These are phyloP conservation scores for Penicillium sp. DNA, from an alignment of 2,329 filamentous ascomycete genomes.

Conservation along the genomic window DNA sequence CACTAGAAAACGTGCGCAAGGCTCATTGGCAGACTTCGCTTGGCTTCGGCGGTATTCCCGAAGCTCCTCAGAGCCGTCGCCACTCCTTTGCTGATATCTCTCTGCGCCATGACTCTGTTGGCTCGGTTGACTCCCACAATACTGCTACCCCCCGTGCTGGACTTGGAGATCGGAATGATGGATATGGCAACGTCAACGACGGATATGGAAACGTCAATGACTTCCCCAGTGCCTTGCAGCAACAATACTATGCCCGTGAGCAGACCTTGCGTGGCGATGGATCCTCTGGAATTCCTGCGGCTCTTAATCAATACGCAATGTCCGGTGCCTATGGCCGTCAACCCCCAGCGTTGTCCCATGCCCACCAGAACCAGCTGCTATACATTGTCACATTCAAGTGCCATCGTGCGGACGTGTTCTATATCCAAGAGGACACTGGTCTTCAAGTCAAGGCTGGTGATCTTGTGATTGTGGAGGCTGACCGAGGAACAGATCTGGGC, in stretches of 20 bases:
- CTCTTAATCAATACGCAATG: constrained; percentile 43
- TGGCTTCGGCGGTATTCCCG: constrained; percentile 47
- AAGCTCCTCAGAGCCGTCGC: constrained; percentile 51
- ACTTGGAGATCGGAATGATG: constrained; percentile 38
- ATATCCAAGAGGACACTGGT: constrained; percentile 93
- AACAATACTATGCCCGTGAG: constrained; percentile 46
- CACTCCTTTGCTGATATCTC: constrained; percentile 55
- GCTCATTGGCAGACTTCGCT: constrained; percentile 53
- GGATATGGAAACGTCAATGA: constrained; percentile 38
- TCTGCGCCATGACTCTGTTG: constrained; percentile 47
- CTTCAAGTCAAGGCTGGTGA: constrained; percentile 88
- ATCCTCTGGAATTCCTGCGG: constrained; percentile 34
- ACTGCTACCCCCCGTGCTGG: constrained; percentile 34
- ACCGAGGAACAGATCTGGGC: constrained; percentile 91
- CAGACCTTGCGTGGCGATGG: constrained; percentile 37
- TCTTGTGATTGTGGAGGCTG: constrained; percentile 94
- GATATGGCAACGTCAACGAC: constrained; percentile 37
- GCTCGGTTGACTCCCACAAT: constrained; percentile 21
- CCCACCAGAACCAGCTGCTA: constrained; percentile 43
- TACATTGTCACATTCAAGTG: constrained; percentile 98
- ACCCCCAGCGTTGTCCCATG: constrained; percentile 35
- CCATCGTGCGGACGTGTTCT: constrained; percentile 91
- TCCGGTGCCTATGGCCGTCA: constrained; percentile 40
- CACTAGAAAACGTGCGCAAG: constrained; percentile 47
- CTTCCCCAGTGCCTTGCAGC: constrained; percentile 34